Base-by-base conservation (phyloP, 495 filamentous ascomycete genomes). In the Aspergillus kassunensis region DNA sequence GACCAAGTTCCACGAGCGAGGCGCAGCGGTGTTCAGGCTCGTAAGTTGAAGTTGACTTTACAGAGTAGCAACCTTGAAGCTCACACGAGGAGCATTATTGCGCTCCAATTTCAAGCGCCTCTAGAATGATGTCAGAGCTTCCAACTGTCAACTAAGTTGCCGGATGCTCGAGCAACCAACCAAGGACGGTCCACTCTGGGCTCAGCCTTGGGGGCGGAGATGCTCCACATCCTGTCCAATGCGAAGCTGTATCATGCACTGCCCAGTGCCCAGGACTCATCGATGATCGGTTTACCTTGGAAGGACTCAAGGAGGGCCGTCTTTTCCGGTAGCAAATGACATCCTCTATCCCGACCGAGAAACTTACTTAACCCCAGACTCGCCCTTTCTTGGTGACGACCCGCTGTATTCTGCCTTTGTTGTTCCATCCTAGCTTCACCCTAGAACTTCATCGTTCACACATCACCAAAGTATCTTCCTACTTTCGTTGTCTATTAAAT, bases 131-230 rank as follows among this genome's bases (percentile, higher is more conserved):
- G 43, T 45, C 33, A 45, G 27, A n/a, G n/a, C n/a, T n/a, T n/a
- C n/a, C n/a, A n/a, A n/a, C n/a, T n/a, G n/a, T n/a, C n/a, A n/a
- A n/a, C n/a, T n/a, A n/a, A n/a, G n/a, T n/a, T n/a, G n/a, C n/a
- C n/a, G n/a, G 13, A 43, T 12, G 27, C 21, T 23, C n/a, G 13
- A 6, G 13, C 41, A 33, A 31, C 42, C 42, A 45, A 33, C 9
- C 13, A 31, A 31, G 18, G 27, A 20, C 16, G 27, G 7, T 12
- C 42, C 25, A 33, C 27, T 30, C 42, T 46, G 44, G 39, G 44
- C 44, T 46, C 44, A 46, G 44, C 44, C 44, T 46, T 46, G 44
- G 44, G 44, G 34, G 30, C 44, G 44, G 44, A 35, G 44, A 7
- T n/a, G n/a, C n/a, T n/a, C n/a, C n/a, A n/a, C n/a, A n/a, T 20